A percentile compares a stretch with the other conserved stretches of the same genome.
Evolutionary conservation across 2,329 filamentous ascomycete species (phyloP).

Genomic region (Xylaria sp.): DNA sequence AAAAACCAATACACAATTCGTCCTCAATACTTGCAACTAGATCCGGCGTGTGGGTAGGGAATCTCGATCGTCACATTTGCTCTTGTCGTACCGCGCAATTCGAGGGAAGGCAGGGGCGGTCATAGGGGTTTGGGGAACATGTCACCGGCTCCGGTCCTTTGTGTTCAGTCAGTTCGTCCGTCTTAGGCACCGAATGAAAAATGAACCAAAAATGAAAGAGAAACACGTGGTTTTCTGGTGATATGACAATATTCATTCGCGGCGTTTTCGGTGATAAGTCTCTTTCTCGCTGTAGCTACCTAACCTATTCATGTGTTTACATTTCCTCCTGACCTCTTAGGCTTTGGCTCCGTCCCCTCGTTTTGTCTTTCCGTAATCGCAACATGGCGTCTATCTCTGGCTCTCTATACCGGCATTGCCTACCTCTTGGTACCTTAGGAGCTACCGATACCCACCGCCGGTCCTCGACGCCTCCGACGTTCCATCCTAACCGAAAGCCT

Average conservation of each 20-base stretch:
- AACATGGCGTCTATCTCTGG: too few relatives aligned
- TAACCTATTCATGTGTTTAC: too few relatives aligned
- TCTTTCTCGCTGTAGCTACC: too few relatives aligned
- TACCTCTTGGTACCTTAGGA: too few relatives aligned
- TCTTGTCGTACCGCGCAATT: conserved; percentile 37
- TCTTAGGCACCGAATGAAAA: conserved; percentile 40
- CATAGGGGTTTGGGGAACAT: conserved; percentile 36
- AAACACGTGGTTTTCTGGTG: neutral
- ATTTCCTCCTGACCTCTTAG: too few relatives aligned
- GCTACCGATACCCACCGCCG: too few relatives aligned
- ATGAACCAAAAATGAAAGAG: conserved; percentile 35
- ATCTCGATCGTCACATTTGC: conserved; percentile 40
- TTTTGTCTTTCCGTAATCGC: too few relatives aligned
- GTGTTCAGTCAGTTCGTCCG: conserved; percentile 40
- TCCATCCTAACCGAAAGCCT: too few relatives aligned
- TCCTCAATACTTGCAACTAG: conserved; percentile 40
- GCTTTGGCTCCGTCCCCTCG: too few relatives aligned
- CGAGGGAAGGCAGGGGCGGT: conserved; percentile 37
- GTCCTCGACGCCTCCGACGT: too few relatives aligned
- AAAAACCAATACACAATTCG: conserved; percentile 35
- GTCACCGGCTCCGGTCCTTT: conserved; percentile 39
- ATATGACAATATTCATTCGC: neutral
- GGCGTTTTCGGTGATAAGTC: neutral
- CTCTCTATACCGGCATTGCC: too few relatives aligned
- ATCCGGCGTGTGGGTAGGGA: conserved; percentile 41